phyloP scores from a whole-genome alignment of 306 rosid genomes.

The Ziziphus jujuba region DNA sequence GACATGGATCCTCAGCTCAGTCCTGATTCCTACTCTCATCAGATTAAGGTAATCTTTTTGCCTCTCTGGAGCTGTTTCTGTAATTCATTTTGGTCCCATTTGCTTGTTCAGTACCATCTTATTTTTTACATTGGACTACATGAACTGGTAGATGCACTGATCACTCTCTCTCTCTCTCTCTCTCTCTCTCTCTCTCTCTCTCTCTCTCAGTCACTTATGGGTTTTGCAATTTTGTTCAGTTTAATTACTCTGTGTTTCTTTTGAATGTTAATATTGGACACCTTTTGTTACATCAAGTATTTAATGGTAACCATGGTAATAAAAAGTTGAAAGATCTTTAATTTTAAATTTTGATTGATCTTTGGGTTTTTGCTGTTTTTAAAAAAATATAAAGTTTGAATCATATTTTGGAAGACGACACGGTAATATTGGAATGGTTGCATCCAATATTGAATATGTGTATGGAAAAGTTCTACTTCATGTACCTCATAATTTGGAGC shows the following conservation, averaged over 20 bases:
- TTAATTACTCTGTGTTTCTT: no score
- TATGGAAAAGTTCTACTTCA: neutral
- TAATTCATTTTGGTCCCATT: neutral
- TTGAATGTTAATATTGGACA: no score
- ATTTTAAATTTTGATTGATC: no score
- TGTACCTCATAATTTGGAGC: no score
- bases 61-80: neutral
- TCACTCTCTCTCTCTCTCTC: neutral
- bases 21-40: slow-evolving; percentile 27
- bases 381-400: neutral
- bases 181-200: neutral
- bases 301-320: no score
- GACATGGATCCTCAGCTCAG: slow-evolving; percentile 18
- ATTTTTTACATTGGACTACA: neutral
- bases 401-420: neutral
- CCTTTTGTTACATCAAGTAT: no score
- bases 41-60: slow-evolving; percentile 26
- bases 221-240: no score
- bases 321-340: no score
- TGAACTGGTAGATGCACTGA: slow-evolving; percentile 1
- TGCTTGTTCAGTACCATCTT: no score
- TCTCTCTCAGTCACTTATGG: no score
- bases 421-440: neutral
- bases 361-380: no score
- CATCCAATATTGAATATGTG: neutral